Conservation (phyloP, 305 asterid genomes). For the Fraxinus baroniana region DNA sequence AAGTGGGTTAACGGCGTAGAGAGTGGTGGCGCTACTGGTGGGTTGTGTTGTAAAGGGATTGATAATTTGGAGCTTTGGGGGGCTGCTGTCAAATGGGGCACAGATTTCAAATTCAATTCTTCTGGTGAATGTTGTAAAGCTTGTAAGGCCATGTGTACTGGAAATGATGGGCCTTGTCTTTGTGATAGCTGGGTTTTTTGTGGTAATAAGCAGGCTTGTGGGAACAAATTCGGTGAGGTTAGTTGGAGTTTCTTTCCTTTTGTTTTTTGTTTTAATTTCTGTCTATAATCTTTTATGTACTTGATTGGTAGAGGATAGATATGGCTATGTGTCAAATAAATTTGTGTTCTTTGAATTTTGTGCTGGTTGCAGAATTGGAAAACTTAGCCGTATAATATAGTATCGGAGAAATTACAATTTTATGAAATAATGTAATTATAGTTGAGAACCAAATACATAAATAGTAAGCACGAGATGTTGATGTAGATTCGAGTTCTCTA, state of each 20-base stretch:
- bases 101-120: slow-evolving; percentile 79
- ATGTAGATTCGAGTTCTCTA: background rate
- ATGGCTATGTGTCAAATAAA: background rate
- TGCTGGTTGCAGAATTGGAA: background rate
- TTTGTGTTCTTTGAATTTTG: background rate
- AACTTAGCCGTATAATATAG: background rate
- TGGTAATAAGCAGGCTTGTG: slow-evolving; percentile 73
- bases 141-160: slow-evolving; percentile 76
- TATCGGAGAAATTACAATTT: background rate
- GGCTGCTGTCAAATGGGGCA: slow-evolving; percentile 87
- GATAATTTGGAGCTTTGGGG: slow-evolving; percentile 88
- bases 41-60: slow-evolving; percentile 73
- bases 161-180: slow-evolving; percentile 76
- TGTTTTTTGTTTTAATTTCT: background rate
- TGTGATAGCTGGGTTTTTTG: slow-evolving; percentile 96
- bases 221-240: slow-evolving; percentile 86
- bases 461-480: background rate
- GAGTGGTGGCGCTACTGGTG: slow-evolving; percentile 16
- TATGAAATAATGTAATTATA: background rate
- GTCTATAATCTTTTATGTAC: slow-evolving; percentile 1
- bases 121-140: slow-evolving; percentile 69
- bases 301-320: slow-evolving; percentile 23
- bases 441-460: background rate
- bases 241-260: slow-evolving; percentile 7
- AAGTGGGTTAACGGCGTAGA: slow-evolving; percentile 23